A percentile compares a stretch with the other conserved stretches of the same genome.
Evolutionary conservation across 73 alveolate genomes (phyloP).

Genomic region (Halteria grandinella): DNA sequence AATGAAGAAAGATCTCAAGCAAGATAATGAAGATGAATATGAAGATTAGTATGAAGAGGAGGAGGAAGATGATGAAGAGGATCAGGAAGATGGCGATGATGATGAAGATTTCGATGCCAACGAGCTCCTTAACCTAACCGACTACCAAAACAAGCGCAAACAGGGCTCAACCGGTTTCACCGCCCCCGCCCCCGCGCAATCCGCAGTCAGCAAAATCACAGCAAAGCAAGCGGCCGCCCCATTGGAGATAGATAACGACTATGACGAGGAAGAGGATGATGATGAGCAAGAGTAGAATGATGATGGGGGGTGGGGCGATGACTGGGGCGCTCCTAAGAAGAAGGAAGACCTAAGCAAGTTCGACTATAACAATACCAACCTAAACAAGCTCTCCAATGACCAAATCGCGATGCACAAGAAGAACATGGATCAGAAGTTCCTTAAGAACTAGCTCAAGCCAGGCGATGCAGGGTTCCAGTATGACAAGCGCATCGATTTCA

Average conservation of each 20-base stretch:
- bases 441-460: constrained; percentile 81
- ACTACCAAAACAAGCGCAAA: constrained; percentile 41
- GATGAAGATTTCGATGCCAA: constrained; percentile 44
- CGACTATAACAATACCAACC: constrained; percentile 64
- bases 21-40: not conserved
- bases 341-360: constrained; percentile 41
- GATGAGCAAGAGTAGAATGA: constrained; percentile 55
- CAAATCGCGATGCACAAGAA: constrained; percentile 70
- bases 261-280: constrained; percentile 56
- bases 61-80: constrained; percentile 17
- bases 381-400: constrained; percentile 74
- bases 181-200: not conserved
- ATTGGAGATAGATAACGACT: constrained; percentile 53
- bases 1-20: no score
- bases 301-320: constrained; percentile 35
- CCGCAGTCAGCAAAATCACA: not conserved
- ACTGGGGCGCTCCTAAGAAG: constrained; percentile 55
- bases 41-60: constrained; percentile 24
- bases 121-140: constrained; percentile 32
- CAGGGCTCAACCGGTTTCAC: not conserved
- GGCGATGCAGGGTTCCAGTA: constrained; percentile 91
- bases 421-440: constrained; percentile 88
- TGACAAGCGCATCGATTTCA: constrained; percentile 88
- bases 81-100: constrained; percentile 33
- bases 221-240: constrained; percentile 7